These are phyloP conservation scores for Moringa oleifera DNA, from an alignment of 345 rosid genomes.

Conservation along the genomic window DNA sequence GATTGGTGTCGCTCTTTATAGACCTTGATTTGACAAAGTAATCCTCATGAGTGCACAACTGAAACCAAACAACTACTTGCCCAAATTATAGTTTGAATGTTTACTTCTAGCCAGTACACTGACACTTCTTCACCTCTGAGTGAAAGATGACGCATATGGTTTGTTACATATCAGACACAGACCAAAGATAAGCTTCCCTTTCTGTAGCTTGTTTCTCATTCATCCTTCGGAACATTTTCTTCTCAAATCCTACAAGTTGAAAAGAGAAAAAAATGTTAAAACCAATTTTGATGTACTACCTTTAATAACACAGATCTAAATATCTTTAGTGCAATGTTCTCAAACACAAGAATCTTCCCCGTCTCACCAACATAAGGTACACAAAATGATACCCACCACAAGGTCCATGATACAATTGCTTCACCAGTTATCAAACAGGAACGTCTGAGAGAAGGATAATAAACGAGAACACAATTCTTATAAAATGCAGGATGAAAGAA, in stretches of 20 bases:
- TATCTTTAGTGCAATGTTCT: not conserved
- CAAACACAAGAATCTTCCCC: not conserved
- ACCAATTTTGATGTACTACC: not conserved
- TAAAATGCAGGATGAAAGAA: not conserved
- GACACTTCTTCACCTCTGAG: too few relatives aligned
- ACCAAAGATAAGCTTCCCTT: slow-evolving; percentile 90
- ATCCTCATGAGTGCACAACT: too few relatives aligned
- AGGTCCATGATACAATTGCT: not conserved
- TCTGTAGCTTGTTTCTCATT: slow-evolving; percentile 85
- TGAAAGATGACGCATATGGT: too few relatives aligned
- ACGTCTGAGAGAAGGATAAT: too few relatives aligned
- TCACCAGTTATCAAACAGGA: not conserved
- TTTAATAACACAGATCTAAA: not conserved
- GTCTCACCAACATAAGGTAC: not conserved
- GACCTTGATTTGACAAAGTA: too few relatives aligned
- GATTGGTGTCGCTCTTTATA: too few relatives aligned
- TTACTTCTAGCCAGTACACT: too few relatives aligned
- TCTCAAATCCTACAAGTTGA: slow-evolving; percentile 62
- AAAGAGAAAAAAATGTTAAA: not conserved
- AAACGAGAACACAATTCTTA: not conserved
- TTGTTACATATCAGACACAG: slow-evolving; percentile 91
- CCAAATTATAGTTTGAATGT: too few relatives aligned
- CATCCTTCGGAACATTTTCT: slow-evolving; percentile 46
- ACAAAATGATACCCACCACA: not conserved
- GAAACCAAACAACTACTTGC: too few relatives aligned